Conservation (phyloP, 1,284 basidiomycete species). For the Xerocomus nothofagi region DNA sequence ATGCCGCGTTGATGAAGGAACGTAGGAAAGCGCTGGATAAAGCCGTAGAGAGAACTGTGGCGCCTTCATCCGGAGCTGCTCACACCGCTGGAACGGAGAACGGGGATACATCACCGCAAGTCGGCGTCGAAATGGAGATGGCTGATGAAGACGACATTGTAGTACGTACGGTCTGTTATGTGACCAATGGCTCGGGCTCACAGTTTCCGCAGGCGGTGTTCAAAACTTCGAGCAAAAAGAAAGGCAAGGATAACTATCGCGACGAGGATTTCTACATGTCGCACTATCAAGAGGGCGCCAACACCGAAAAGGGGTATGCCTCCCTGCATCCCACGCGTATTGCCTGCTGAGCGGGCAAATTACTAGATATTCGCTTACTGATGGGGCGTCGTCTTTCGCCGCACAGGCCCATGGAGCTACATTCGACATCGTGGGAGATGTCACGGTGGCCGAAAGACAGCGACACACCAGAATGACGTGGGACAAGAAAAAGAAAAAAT, state of each 20-base stretch:
- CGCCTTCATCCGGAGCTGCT: constrained; percentile 33
- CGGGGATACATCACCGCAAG: constrained; percentile 26
- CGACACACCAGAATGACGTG: constrained; percentile 72
- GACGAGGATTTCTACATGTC: constrained; percentile 92
- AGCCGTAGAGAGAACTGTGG: constrained; percentile 51
- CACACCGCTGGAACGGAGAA: constrained; percentile 42
- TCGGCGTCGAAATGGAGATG: constrained; percentile 54
- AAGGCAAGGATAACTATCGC: constrained; percentile 52
- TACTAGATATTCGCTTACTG: constrained; percentile 78
- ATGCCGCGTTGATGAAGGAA: constrained; percentile 84
- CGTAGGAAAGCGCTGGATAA: constrained; percentile 77
- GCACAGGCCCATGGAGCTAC: constrained; percentile 81
- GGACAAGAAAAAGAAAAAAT: constrained; percentile 98
- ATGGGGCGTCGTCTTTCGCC: constrained; percentile 80
- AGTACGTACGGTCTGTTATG: constrained; percentile 42
- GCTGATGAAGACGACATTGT: constrained; percentile 77
- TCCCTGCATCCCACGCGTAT: not conserved
- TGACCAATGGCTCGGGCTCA: constrained; percentile 14
- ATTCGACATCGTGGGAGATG: constrained; percentile 86
- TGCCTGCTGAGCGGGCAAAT: constrained; percentile 6
- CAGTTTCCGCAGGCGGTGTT: constrained; percentile 65
- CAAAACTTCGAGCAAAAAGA: constrained; percentile 53
- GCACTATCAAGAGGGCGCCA: constrained; percentile 84
- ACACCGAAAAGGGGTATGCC: constrained; percentile 84
- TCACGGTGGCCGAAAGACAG: constrained; percentile 55